Evolutionary conservation across 345 rosid genomes (phyloP).

Genomic region (Arabis alpina): DNA sequence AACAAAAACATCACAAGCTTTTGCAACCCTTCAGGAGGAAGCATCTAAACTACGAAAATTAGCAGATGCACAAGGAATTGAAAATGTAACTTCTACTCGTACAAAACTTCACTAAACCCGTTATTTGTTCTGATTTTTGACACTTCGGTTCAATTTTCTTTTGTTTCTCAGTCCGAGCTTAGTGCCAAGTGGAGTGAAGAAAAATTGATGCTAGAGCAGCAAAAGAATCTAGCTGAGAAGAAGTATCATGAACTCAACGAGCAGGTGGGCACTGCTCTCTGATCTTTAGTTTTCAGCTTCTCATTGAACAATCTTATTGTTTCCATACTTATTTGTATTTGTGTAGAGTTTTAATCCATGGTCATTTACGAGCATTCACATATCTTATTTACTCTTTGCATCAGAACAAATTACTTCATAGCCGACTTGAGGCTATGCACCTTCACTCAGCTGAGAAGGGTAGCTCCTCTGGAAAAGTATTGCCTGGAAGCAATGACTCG

Average conservation of each 20-base stretch:
- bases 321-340: conserved; percentile 23
- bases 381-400: conserved; percentile 20
- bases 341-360: conserved; percentile 5
- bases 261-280: conserved; percentile 61
- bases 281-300: conserved; percentile 4
- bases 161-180: conserved; percentile 62
- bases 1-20: conserved; percentile 79
- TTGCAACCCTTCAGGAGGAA: conserved; percentile 74
- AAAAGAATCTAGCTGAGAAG: conserved; percentile 68
- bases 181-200: conserved; percentile 73
- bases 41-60: conserved; percentile 69
- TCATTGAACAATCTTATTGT: conserved; percentile 1
- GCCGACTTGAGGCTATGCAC: conserved; percentile 83
- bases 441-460: conserved; percentile 81
- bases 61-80: conserved; percentile 59
- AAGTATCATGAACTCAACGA: conserved; percentile 79
- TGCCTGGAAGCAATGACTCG: conserved; percentile 47
- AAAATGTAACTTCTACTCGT: conserved; percentile 59
- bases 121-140: conserved; percentile 3
- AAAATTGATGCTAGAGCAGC: conserved; percentile 62
- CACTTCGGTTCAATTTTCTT: conserved; percentile 24
- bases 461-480: conserved; percentile 53
- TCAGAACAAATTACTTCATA: conserved; percentile 80
- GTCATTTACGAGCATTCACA: conserved; percentile 18
- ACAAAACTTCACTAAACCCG: conserved; percentile 16